These are phyloP conservation scores for Pyrrhoderma noxium DNA, from an alignment of 1,284 basidiomycete species.

Conservation along the genomic window DNA sequence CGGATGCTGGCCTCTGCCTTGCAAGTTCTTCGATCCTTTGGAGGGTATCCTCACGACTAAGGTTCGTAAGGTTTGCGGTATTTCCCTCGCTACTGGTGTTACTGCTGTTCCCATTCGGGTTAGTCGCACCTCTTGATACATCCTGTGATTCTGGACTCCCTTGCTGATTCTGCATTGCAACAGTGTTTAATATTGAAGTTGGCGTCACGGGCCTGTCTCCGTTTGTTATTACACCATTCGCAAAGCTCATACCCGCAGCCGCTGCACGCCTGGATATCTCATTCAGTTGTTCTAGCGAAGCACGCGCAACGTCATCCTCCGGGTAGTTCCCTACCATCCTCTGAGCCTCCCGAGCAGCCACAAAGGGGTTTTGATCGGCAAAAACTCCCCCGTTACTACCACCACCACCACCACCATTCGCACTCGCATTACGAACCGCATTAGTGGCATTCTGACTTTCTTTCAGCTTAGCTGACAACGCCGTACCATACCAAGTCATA, in stretches of 20 bases:
- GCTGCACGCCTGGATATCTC: constrained; percentile 59
- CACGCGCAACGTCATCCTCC: constrained; percentile 51
- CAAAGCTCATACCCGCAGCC: constrained; percentile 36
- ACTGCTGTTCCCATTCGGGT: constrained; percentile 18
- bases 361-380: constrained; percentile 41
- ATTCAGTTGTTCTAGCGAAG: constrained; percentile 64
- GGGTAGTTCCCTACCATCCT: constrained; percentile 44
- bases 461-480: constrained; percentile 23
- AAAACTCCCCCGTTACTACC: constrained; percentile 6
- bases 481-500: constrained; percentile 9
- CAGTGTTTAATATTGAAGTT: constrained; percentile 17
- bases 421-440: neutral
- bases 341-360: constrained; percentile 52
- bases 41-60: constrained; percentile 40
- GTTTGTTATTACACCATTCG: constrained; percentile 18
- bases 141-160: constrained; percentile 23
- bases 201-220: constrained; percentile 9
- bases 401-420: neutral
- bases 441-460: constrained; percentile 18
- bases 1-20: constrained; percentile 33
- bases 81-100: neutral
- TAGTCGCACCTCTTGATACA: constrained; percentile 25
- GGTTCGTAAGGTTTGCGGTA: constrained; percentile 15
- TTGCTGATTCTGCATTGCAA: constrained; percentile 18
- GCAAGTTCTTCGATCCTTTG: constrained; percentile 44